A percentile compares a stretch with the other conserved stretches of the same genome.
Conservation (phyloP, 2,329 filamentous ascomycete species). For the Dactylellina haptotyla region DNA sequence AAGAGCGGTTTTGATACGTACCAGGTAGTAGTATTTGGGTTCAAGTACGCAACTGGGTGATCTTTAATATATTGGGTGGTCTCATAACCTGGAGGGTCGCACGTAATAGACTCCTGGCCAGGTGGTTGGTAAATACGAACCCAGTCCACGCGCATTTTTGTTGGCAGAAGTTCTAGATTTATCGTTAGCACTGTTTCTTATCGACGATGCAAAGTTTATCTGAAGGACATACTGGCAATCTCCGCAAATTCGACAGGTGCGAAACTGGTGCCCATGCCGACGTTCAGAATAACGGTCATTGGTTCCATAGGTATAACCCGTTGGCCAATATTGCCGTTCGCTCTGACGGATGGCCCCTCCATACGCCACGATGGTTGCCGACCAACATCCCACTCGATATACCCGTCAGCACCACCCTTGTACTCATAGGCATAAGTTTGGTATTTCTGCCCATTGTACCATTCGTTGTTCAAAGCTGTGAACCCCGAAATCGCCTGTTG, state of each 20-base stretch:
- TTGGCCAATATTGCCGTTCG: conserved; percentile 67
- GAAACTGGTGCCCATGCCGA: conserved; percentile 67
- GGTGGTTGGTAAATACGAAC: conserved; percentile 68
- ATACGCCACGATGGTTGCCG: conserved; percentile 66
- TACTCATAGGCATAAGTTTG: conserved; percentile 70
- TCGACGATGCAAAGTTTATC: neutral
- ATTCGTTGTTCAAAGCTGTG: conserved; percentile 67
- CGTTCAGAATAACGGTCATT: conserved; percentile 67
- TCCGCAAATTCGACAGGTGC: conserved; percentile 63
- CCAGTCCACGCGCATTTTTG: conserved; percentile 68
- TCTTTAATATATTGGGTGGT: conserved; percentile 66
- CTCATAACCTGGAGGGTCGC: conserved; percentile 67
- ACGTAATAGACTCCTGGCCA: conserved; percentile 65
- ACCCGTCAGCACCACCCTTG: conserved; percentile 64
- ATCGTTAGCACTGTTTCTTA: neutral
- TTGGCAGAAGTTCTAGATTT: conserved; percentile 60
- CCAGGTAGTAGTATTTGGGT: conserved; percentile 65
- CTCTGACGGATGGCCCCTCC: conserved; percentile 65
- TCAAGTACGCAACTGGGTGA: conserved; percentile 65
- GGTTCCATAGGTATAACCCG: conserved; percentile 66
- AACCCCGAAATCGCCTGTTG: conserved; percentile 69
- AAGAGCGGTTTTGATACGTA: conserved; percentile 12
- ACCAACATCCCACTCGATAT: conserved; percentile 68
- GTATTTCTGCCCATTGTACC: conserved; percentile 68
- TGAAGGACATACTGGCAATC: conserved; percentile 26